Evolutionary conservation across 805 yeast species (phyloP), one percentile per base, ranked within the genome.

Genomic region (Saturnispora kantuleensis): DNA sequence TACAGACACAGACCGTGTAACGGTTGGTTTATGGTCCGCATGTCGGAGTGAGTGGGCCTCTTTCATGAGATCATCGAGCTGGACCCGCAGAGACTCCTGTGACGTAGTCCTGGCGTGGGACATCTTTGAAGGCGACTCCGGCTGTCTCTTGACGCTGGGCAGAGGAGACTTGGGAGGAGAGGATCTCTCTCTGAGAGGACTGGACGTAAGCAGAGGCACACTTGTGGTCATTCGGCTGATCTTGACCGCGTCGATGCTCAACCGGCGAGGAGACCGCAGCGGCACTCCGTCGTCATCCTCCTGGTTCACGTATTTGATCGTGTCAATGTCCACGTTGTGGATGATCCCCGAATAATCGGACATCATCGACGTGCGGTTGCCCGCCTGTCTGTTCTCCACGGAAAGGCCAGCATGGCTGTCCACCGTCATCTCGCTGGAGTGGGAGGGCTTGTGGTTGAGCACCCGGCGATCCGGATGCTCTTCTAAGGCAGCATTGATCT

Each of bases 301-400:
- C n/a, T 45, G 50, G 44, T 56, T 59, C 18, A 61, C 59, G 21
- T 55, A 64, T 48, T 48, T 56, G 30, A 61, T 58, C 12, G 62
- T 63, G 45, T 63, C 66, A 35, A 58, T 56, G 45, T 62, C 66
- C 15, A 60, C 65, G 38, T 62, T 53, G 12, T 65, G 67, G n/a
- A 65, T 62, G 12, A 65, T 52, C 11, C 68, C 69, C 0, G 67
- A 63, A 48, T 65, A 65, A 5, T 62, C 60, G 1, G 68, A 64
- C 39, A 63, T 33, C 48, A 58, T 45, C 1, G 69, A 65, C 2
- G 55, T 47, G 45, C 69, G 46, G 30, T 56, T 56, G 10, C 56
- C 60, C 4, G 32, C 28, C n/a, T 26, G n/a, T 42, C 40, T 4
- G 32, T 10, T 6, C 16, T 18, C 12, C 11, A 16, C 7, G 33